These are phyloP conservation scores for Gnetum montanum DNA, from an alignment of 75 land plant species.

Conservation along the genomic window DNA sequence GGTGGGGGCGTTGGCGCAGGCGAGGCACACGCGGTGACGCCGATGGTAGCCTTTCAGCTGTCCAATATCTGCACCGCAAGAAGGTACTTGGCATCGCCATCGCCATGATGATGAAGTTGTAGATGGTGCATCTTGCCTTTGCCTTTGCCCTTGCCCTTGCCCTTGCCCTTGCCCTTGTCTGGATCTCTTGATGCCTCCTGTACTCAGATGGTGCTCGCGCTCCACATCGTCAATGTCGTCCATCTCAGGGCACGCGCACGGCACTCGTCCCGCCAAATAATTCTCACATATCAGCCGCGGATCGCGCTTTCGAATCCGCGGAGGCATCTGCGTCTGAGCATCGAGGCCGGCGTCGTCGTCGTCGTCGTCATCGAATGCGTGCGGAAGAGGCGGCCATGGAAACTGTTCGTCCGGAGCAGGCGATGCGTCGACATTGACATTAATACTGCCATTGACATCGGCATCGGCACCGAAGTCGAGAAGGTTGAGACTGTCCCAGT, in stretches of 20 bases:
- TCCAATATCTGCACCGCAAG: constrained; percentile 69
- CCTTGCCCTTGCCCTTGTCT: constrained; percentile 32
- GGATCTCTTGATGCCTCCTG: constrained; percentile 33
- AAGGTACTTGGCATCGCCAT: constrained; percentile 79
- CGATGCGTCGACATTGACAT: neutral
- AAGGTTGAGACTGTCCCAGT: constrained; percentile 60
- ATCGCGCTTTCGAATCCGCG: constrained; percentile 57
- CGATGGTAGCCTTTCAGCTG: constrained; percentile 87
- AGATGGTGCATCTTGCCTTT: neutral
- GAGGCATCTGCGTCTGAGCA: neutral
- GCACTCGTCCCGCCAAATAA: constrained; percentile 84
- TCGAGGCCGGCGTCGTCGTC: neutral
- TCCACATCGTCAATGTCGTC: constrained; percentile 56
- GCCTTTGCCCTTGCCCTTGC: no score
- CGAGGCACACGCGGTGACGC: constrained; percentile 79
- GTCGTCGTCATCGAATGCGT: neutral
- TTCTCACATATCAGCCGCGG: constrained; percentile 77
- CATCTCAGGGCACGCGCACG: constrained; percentile 91
- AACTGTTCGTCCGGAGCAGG: neutral
- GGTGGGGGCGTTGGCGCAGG: constrained; percentile 64
- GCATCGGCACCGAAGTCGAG: constrained; percentile 14
- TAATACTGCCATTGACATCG: constrained; percentile 12
- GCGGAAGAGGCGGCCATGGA: neutral
- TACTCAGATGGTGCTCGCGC: constrained; percentile 22
- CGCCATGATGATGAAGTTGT: no score